phyloP scores from a whole-genome alignment of 2,329 filamentous ascomycete species.

The Raffaelea ambrosiae region DNA sequence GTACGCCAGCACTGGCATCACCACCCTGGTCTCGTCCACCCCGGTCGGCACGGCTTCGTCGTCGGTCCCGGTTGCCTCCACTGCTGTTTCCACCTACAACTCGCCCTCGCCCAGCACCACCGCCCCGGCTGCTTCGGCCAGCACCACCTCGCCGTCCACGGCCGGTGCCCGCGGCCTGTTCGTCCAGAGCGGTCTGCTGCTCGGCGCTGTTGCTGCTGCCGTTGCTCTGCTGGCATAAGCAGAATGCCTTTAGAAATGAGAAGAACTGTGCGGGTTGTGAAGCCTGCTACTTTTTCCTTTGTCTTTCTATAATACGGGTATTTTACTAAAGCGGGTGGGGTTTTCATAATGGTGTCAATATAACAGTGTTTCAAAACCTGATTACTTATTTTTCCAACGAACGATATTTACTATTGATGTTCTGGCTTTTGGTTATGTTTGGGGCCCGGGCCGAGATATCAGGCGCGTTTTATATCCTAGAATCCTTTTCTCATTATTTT shows the following conservation, averaged over 20 bases:
- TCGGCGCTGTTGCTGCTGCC: slow-evolving; percentile 29
- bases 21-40: not conserved
- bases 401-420: no score
- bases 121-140: not conserved
- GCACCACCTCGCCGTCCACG: slow-evolving; percentile 3
- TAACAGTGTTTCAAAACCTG: no score
- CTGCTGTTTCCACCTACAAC: slow-evolving; percentile 3
- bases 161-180: slow-evolving; percentile 26
- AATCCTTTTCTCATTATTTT: not conserved
- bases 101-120: slow-evolving; percentile 2
- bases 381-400: no score
- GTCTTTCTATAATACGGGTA: not conserved
- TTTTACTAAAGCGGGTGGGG: no score
- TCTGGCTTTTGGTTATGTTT: not conserved
- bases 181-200: slow-evolving; percentile 30
- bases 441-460: not conserved
- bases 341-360: not conserved
- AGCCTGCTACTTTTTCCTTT: not conserved
- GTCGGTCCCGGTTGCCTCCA: not conserved
- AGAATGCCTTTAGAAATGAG: not conserved
- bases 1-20: not conserved
- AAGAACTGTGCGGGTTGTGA: no score
- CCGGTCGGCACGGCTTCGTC: slow-evolving; percentile 2
- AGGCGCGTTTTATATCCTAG: not conserved
- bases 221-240: slow-evolving; percentile 28